These are phyloP conservation scores for Nitzschia sp. DNA, from an alignment of 108 stramenopile genomes.

Conservation along the genomic window DNA sequence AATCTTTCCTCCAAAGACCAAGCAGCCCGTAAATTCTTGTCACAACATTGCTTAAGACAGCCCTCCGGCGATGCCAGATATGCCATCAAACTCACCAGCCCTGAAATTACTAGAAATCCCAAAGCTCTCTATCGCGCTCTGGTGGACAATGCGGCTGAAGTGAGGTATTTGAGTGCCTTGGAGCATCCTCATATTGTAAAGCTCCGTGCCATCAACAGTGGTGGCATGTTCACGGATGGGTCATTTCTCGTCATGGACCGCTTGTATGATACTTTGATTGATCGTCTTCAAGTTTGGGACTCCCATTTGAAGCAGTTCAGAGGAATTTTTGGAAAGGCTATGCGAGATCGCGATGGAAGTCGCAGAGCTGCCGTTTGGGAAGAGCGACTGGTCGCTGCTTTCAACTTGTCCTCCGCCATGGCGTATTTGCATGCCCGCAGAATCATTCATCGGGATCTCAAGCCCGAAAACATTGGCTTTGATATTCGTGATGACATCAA, in stretches of 20 bases:
- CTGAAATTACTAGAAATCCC: constrained; percentile 15
- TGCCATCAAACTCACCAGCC: constrained; percentile 31
- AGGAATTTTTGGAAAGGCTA: constrained; percentile 20
- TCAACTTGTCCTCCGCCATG: constrained; percentile 28
- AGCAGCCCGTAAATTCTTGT: constrained; percentile 2
- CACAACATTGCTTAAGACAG: constrained; percentile 2
- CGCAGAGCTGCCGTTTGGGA: constrained; percentile 26
- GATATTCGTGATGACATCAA: constrained; percentile 47
- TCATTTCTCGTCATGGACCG: constrained; percentile 67
- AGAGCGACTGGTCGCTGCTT: constrained; percentile 40
- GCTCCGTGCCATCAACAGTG: constrained; percentile 25
- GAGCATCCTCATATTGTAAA: constrained; percentile 44
- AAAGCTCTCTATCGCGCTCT: constrained; percentile 15
- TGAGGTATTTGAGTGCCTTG: constrained; percentile 26
- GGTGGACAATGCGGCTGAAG: constrained; percentile 31
- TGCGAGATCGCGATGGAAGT: constrained; percentile 30
- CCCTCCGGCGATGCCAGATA: constrained; percentile 12
- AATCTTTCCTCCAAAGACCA: background rate
- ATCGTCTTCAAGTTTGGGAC: constrained; percentile 42
- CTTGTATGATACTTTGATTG: constrained; percentile 48
- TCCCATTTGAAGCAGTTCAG: background rate
- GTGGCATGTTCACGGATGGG: background rate
- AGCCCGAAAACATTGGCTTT: constrained; percentile 36
- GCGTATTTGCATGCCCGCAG: constrained; percentile 16
- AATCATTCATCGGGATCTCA: constrained; percentile 32